These are phyloP conservation scores for Cercophora sp. DNA, from an alignment of 495 filamentous ascomycete species.

Conservation along the genomic window DNA sequence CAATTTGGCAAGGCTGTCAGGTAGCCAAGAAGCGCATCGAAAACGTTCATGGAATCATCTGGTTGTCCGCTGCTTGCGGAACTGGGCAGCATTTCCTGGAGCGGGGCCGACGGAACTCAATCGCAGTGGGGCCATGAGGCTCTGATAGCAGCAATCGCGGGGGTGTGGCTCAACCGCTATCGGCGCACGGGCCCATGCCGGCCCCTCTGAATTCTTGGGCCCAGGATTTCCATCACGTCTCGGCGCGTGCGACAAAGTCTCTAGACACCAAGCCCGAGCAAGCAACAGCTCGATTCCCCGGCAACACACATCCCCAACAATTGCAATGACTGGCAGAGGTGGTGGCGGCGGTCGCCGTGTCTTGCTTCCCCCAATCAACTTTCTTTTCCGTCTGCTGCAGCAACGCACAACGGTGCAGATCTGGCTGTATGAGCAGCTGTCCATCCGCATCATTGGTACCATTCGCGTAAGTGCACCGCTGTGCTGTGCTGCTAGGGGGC, in stretches of 20 bases:
- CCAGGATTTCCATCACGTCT: background rate
- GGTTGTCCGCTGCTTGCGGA: too few species aligned
- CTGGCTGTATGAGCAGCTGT: conserved; percentile 95
- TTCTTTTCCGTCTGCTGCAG: conserved; percentile 95
- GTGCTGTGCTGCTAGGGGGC: conserved; percentile 5
- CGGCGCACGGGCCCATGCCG: background rate
- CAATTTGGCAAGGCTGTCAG: too few species aligned
- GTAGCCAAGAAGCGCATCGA: too few species aligned
- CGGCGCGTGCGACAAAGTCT: conserved; percentile 5
- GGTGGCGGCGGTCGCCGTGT: conserved; percentile 81
- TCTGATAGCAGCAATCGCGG: background rate
- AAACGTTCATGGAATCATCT: too few species aligned
- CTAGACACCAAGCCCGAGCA: background rate
- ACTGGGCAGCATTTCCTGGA: too few species aligned
- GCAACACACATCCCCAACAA: conserved; percentile 11
- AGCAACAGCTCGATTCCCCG: conserved; percentile 1
- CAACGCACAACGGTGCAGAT: conserved; percentile 82
- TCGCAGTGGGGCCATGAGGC: too few species aligned
- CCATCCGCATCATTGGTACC: conserved; percentile 89
- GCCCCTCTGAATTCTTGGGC: background rate
- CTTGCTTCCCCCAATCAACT: conserved; percentile 90
- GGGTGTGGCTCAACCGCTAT: background rate
- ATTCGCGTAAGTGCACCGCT: conserved; percentile 64
- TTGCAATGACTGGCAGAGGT: conserved; percentile 73
- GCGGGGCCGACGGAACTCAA: too few species aligned